Conservation (phyloP, 441 rosid genomes). For the Corymbia citriodora region DNA sequence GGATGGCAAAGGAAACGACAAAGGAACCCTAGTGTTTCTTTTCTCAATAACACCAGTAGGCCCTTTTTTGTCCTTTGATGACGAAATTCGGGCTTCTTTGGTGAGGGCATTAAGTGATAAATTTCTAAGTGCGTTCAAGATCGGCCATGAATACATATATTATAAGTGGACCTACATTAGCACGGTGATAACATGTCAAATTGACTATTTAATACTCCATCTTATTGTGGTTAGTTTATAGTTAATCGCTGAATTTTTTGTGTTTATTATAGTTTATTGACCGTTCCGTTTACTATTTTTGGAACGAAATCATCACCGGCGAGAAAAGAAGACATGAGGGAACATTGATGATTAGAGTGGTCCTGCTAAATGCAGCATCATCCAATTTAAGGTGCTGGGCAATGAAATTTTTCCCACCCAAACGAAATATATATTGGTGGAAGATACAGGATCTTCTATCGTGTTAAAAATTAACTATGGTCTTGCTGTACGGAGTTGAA, state of each 20-base stretch:
- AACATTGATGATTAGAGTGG: not conserved
- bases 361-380: not conserved
- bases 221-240: not conserved
- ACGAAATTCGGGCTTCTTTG: not conserved
- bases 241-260: not conserved
- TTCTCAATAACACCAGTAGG: not conserved
- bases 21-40: not conserved
- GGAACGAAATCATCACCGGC: not conserved
- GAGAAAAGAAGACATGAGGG: not conserved
- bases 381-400: not conserved
- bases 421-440: not conserved
- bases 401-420: no score
- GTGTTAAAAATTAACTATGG: not conserved
- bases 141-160: not conserved
- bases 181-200: not conserved
- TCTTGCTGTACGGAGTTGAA: not conserved
- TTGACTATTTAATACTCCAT: not conserved
- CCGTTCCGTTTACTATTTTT: not conserved
- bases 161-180: not conserved
- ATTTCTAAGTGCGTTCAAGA: not conserved
- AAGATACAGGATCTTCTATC: not conserved
- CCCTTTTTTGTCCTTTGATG: not conserved
- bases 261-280: not conserved
- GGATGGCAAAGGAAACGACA: not conserved
- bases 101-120: not conserved